Base-by-base conservation (phyloP, 225 moss, liverwort and hornwort species). In the Sphagnum contortum region DNA sequence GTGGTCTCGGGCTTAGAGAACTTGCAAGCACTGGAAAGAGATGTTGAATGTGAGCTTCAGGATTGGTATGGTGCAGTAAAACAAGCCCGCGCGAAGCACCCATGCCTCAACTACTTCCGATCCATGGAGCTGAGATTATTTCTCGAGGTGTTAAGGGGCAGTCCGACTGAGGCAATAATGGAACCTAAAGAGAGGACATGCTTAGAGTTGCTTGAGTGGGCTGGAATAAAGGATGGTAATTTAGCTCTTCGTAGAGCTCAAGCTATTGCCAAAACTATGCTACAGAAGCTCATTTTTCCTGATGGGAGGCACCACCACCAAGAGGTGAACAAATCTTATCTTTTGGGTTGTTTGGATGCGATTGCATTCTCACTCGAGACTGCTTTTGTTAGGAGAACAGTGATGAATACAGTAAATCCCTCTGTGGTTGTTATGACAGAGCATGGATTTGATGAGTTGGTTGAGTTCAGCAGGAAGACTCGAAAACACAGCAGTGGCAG, bases 21-120 rank as follows among this genome's bases (percentile, higher is more conserved):
- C 70, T 68, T 81, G 72, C 69, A 74, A 52, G 69, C 57, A 9
- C 67, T 85, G 48, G 66, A 57, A 62, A 46, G 9, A 11, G 60
- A 52, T 8, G 74, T 85, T 44, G 74, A 72, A 46, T 55, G 61
- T 45, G 78, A 79, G 48, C 78, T 81, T 62, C 62, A 9, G 49
- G 69, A 74, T 29, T 85, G 85, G 85, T 76, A 85, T 66, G 57
- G 64, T 72, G 76, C 74, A 57, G 71, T 81, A 49, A 70, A 64
- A 60, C 64, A 74, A 52, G 81, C 81, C 67, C 81, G 85, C 51
- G 68, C 12, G 11, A 64, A n/a, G 13, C 67, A 73, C 53, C 55
- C 71, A 45, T 76, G 79, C 61, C 81, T 85, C 3, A 85, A 85
- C 60, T 81, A 81, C 57, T 85, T 85, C 66, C 71, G 69, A 48